Percentiles rank a stretch among this genome's conserved stretches.
Evolutionary conservation across 1,139 yeast species (phyloP).

Genomic region (Debaryomycetaceae sp.): DNA sequence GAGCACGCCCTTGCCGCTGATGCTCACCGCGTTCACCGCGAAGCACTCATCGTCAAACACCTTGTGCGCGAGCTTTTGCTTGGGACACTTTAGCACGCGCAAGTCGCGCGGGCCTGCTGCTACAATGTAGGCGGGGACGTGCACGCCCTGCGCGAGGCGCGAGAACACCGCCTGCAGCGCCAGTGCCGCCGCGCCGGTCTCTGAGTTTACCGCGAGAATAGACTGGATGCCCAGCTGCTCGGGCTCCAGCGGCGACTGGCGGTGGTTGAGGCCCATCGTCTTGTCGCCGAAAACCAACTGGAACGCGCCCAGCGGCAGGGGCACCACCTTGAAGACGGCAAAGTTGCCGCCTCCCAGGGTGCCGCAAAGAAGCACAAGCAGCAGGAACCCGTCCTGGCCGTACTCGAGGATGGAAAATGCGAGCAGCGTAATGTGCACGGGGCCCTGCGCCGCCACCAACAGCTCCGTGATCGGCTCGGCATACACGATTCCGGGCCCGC

Average conservation of each 20-base stretch:
- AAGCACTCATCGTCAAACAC: conserved; percentile 56
- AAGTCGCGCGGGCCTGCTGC: conserved; percentile 53
- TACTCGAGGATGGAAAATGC: conserved; percentile 68
- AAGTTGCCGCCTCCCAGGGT: conserved; percentile 68
- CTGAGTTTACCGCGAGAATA: conserved; percentile 49
- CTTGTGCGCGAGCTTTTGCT: conserved; percentile 51
- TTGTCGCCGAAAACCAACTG: conserved; percentile 46
- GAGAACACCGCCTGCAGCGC: conserved; percentile 55
- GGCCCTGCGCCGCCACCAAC: conserved; percentile 25
- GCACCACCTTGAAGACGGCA: conserved; percentile 55
- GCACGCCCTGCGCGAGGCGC: conserved; percentile 50
- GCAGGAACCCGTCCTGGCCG: conserved; percentile 56
- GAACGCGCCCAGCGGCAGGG: conserved; percentile 61
- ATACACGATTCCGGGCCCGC: conserved; percentile 76
- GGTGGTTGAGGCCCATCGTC: conserved; percentile 28
- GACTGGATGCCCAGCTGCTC: conserved; percentile 41
- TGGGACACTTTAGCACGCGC: conserved; percentile 52
- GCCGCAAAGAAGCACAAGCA: conserved; percentile 66
- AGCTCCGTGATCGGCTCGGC: conserved; percentile 35
- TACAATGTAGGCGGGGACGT: conserved; percentile 53
- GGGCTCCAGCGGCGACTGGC: conserved; percentile 23
- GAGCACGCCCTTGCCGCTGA: conserved; percentile 21
- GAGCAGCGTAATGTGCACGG: conserved; percentile 42
- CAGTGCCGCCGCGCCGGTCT: conserved; percentile 49
- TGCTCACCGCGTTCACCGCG: conserved; percentile 25